Base-by-base conservation (phyloP, 116 monocot genomes). In the Zostera marina region DNA sequence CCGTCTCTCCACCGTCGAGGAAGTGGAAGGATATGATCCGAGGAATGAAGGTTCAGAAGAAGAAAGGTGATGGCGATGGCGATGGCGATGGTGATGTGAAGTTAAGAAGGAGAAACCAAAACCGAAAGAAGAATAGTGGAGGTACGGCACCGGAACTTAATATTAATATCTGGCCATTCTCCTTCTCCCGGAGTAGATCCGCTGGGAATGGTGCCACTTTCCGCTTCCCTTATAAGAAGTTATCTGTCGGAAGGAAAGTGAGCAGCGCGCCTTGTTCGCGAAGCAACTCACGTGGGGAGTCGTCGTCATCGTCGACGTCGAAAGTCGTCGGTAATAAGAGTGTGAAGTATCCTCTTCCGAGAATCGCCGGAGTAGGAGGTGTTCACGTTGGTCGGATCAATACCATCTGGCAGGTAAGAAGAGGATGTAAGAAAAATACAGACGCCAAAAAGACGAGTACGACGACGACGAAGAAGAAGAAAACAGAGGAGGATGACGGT, bases 91-190 rank as follows among this genome's bases (percentile, higher is more conserved):
- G 55, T 46, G 66, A 74, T 24, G 67, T 73, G 20, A 72, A 63
- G 62, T 42, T 67, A 11, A 49, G 43, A 57, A 24, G 59, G 60
- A 19, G 66, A 44, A 32, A 5, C 5, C 56, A 46, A 32, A 58
- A 5, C 5, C 56, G 52, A 32, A 58, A 48, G 48, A 45, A 15
- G 21, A 32, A 5, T 32, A 16, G 59, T 22, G 59, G 17, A 0
- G 26, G 25, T 3, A 16, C 25, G 16, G 25, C 56, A 0, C 11
- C 66, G 56, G 79, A 84, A 64, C 79, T 88, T 42, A 84, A 81
- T 69, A 81, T 93, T 77, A 81, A 85, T 63, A 77, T 93, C 48
- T 93, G 93, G 93, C 93, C 93, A 0, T 93, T 93, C 72, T 70
- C 79, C 19, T 64, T 93, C 72, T 70, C 79, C 24, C 67, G 94